phyloP scores from a whole-genome alignment of 1,284 basidiomycete species.

The Cryptococcus deneoformans region DNA sequence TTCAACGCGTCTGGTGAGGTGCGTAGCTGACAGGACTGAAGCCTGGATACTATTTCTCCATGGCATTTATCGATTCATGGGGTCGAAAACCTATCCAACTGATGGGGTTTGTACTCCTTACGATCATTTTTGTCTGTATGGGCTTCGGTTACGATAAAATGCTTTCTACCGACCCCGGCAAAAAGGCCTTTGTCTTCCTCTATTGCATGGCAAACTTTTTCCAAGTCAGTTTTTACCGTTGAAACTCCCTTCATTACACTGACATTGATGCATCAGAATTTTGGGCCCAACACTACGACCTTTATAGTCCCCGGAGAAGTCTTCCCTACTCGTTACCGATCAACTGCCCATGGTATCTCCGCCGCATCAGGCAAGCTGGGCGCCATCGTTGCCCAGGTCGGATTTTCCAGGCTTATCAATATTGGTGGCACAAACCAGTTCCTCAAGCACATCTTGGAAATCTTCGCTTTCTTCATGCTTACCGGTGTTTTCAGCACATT shows the following conservation, averaged over 20 bases:
- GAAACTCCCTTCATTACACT: neutral
- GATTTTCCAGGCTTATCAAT: conserved; percentile 66
- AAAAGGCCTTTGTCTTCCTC: conserved; percentile 50
- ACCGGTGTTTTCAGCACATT: conserved; percentile 74
- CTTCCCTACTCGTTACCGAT: conserved; percentile 83
- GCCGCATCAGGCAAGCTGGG: conserved; percentile 80
- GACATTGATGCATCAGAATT: conserved; percentile 36
- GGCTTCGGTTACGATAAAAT: conserved; percentile 72
- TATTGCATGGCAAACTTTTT: conserved; percentile 43
- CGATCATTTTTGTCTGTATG: conserved; percentile 44
- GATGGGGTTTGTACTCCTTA: conserved; percentile 68
- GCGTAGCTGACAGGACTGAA: neutral
- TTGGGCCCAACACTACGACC: conserved; percentile 76
- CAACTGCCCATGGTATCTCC: conserved; percentile 79
- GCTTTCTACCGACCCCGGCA: conserved; percentile 55
- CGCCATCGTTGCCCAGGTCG: conserved; percentile 77
- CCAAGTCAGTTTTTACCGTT: neutral
- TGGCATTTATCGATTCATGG: conserved; percentile 46
- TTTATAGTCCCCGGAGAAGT: conserved; percentile 77
- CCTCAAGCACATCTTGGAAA: conserved; percentile 49
- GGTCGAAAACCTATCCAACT: conserved; percentile 56
- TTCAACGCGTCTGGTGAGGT: neutral
- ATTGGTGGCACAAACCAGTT: conserved; percentile 56
- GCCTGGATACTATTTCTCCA: conserved; percentile 51
- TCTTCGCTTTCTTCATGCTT: conserved; percentile 64